Percentiles rank a stretch among this genome's conserved stretches.
phyloP scores from a whole-genome alignment of 208 protist genomes.

The Trichomonas gallinae region DNA sequence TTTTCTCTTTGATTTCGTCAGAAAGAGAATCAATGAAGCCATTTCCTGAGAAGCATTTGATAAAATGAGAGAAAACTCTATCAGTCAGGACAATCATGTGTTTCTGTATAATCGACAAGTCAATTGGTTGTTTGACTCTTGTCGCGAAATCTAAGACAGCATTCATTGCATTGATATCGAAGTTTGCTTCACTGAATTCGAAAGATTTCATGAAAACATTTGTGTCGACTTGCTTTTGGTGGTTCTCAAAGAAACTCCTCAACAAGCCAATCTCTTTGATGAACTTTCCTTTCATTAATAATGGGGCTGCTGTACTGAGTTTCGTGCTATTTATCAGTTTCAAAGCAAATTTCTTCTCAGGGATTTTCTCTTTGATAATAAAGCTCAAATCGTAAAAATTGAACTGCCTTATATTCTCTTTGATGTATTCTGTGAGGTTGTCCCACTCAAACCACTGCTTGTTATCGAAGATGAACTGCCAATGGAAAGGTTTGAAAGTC shows the following conservation, averaged over 20 bases:
- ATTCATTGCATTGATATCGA: neutral
- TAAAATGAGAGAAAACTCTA: neutral
- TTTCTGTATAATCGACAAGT: neutral
- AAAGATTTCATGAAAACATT: neutral
- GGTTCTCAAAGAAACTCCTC: neutral
- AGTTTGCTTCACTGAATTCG: neutral
- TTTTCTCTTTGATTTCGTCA: neutral
- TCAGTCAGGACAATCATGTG: neutral
- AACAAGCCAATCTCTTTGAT: neutral
- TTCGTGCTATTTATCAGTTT: neutral
- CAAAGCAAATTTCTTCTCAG: neutral
- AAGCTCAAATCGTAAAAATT: neutral
- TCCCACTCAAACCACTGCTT: neutral
- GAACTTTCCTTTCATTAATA: neutral
- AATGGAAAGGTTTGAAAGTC: neutral
- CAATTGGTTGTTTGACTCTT: neutral
- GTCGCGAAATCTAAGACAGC: neutral
- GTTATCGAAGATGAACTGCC: neutral
- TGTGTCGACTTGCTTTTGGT: neutral
- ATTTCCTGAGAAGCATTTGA: neutral
- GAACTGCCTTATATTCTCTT: neutral
- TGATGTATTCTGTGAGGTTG: neutral
- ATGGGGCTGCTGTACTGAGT: neutral
- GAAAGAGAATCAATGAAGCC: neutral
- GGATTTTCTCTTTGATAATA: neutral